Percentiles rank a stretch among this genome's conserved stretches.
phyloP scores from a whole-genome alignment of 2,329 filamentous ascomycete species.

The Fulvia fulva region DNA sequence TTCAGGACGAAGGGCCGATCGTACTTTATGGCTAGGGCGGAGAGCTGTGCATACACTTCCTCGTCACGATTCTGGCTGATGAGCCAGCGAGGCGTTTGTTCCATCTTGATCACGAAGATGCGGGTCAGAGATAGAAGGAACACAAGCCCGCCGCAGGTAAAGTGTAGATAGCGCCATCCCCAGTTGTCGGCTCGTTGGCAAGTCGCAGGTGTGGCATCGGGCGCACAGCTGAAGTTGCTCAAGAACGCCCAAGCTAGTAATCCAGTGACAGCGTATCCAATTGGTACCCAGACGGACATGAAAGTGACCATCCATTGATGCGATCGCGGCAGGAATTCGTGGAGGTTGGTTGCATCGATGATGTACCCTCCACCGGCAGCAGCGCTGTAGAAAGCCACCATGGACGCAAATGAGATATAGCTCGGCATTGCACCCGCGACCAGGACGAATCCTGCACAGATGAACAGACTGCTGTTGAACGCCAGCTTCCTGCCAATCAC shows the following conservation, averaged over 20 bases:
- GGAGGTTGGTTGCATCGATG: slow-evolving; percentile 28
- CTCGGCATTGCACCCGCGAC: slow-evolving; percentile 26
- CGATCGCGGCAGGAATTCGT: slow-evolving; percentile 25
- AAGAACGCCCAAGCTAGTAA: slow-evolving; percentile 42
- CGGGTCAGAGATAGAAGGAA: slow-evolving; percentile 21
- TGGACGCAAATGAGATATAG: slow-evolving; percentile 25
- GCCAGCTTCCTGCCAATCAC: slow-evolving; percentile 19
- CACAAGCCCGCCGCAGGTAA: slow-evolving; percentile 23
- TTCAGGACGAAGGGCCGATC: slow-evolving; percentile 17
- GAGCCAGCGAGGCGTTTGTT: slow-evolving; percentile 25
- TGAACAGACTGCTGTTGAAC: slow-evolving; percentile 26
- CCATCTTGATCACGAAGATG: slow-evolving; percentile 21
- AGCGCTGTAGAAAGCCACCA: slow-evolving; percentile 25
- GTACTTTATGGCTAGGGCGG: slow-evolving; percentile 20
- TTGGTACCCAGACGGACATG: slow-evolving; percentile 25
- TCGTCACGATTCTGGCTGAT: slow-evolving; percentile 26
- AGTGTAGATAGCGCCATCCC: slow-evolving; percentile 29
- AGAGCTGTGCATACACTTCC: slow-evolving; percentile 19
- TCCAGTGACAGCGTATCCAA: slow-evolving; percentile 26
- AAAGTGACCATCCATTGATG: slow-evolving; percentile 27
- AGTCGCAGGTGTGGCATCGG: background rate
- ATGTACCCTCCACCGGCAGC: slow-evolving; percentile 29
- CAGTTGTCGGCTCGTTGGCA: slow-evolving; percentile 18
- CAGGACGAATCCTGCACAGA: slow-evolving; percentile 24
- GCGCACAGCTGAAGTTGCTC: slow-evolving; percentile 8